A percentile compares a stretch with the other conserved stretches of the same genome.
phyloP scores from a whole-genome alignment of 75 land plant genomes.

The Pseudotsuga menziesii region DNA sequence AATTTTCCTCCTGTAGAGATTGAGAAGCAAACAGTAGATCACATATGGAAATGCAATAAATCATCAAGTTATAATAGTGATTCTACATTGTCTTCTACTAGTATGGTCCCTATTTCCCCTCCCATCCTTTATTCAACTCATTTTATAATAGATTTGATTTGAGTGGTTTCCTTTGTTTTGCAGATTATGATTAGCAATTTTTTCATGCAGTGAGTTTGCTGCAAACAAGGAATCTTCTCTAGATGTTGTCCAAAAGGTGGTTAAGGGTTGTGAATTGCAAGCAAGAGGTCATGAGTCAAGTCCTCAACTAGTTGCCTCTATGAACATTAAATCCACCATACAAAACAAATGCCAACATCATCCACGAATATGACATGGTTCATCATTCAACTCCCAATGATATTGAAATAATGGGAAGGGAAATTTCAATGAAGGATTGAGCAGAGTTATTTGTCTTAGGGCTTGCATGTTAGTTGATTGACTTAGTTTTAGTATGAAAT shows the following conservation, averaged over 20 bases:
- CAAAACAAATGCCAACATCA: no score
- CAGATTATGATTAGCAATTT: constrained; percentile 69
- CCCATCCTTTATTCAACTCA: not conserved
- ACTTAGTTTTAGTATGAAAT: no score
- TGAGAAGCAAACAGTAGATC: constrained; percentile 46
- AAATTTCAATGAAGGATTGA: not conserved
- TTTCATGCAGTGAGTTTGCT: constrained; percentile 69
- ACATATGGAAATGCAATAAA: constrained; percentile 39
- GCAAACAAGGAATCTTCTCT: constrained; percentile 32
- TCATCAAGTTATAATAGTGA: constrained; percentile 60
- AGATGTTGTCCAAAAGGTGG: constrained; percentile 10
- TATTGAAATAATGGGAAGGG: not conserved
- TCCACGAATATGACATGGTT: no score
- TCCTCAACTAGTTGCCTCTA: no score
- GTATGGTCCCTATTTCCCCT: constrained; percentile 18
- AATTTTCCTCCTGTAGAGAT: constrained; percentile 70
- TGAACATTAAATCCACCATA: no score
- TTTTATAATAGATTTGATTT: not conserved
- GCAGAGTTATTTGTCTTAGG: not conserved
- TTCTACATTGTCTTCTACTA: constrained; percentile 61
- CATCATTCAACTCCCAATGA: no score
- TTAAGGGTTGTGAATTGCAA: no score
- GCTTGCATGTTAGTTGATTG: no score
- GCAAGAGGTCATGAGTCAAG: no score
- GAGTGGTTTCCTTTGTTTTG: not conserved